phyloP scores from a whole-genome alignment of 305 asterid species.

The Fraxinus velutina region DNA sequence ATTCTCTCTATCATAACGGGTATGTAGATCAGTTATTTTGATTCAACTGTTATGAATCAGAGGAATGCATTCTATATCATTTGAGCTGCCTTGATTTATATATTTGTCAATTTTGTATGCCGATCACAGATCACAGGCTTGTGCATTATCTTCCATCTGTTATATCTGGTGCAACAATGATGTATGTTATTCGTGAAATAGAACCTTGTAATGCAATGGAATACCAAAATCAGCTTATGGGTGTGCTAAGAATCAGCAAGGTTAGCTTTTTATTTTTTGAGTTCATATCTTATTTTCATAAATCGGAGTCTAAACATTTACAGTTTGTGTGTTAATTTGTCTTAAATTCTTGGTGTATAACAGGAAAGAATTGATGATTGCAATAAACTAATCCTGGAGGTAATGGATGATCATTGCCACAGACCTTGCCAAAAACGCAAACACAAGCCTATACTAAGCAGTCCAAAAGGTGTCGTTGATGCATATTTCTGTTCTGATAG shows the following conservation, averaged over 20 bases:
- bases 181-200: conserved; percentile 45
- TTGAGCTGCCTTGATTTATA: not conserved
- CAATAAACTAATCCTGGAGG: conserved; percentile 48
- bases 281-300: not conserved
- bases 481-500: conserved; percentile 77
- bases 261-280: conserved; percentile 35
- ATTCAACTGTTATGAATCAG: not conserved
- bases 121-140: conserved; percentile 61
- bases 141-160: conserved; percentile 63
- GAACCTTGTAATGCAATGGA: conserved; percentile 41
- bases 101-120: not conserved
- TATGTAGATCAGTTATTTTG: conserved; percentile 37
- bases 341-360: conserved; percentile 12
- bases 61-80: not conserved
- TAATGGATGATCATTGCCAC: conserved; percentile 31
- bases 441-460: conserved; percentile 46
- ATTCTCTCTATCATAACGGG: conserved; percentile 56
- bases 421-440: conserved; percentile 56
- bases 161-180: conserved; percentile 68
- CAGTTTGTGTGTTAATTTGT: not conserved
- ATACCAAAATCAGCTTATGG: conserved; percentile 49
- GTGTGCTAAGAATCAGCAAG: conserved; percentile 48
- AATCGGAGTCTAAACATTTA: not conserved
- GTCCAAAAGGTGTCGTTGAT: conserved; percentile 81
- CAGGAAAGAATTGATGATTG: conserved; percentile 63